A percentile compares a stretch with the other conserved stretches of the same genome.
Conservation (phyloP, 1,284 basidiomycete species). For the Tylopilus sp. region DNA sequence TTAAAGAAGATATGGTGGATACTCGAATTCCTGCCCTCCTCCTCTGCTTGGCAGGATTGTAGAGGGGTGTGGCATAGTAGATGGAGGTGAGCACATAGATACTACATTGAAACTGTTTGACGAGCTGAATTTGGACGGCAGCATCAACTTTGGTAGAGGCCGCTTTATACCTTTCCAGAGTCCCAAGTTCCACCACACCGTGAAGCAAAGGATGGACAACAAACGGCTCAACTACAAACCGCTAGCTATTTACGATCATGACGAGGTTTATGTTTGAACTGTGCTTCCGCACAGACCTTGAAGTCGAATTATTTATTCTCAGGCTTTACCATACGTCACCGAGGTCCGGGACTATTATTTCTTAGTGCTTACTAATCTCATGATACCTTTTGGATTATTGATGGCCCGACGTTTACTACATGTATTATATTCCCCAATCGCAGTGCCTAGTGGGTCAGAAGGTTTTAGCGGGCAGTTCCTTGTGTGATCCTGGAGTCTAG, state of each 20-base stretch:
- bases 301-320: no score
- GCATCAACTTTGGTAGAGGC: constrained; percentile 31
- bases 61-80: constrained; percentile 24
- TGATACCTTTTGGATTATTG: background rate
- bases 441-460: no score
- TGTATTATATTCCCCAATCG: no score
- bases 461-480: no score
- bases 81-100: constrained; percentile 25
- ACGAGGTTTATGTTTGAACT: constrained; percentile 29
- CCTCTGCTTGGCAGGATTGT: constrained; percentile 29
- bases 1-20: constrained; percentile 28
- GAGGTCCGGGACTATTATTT: no score
- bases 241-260: constrained; percentile 20
- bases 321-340: no score
- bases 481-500: no score
- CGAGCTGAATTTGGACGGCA: constrained; percentile 3
- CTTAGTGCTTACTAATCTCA: no score
- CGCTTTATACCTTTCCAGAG: constrained; percentile 24
- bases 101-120: constrained; percentile 1
- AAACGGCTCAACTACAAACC: constrained; percentile 27
- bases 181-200: constrained; percentile 33
- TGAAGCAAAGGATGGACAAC: constrained; percentile 30
- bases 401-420: no score
- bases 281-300: no score
- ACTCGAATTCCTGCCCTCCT: constrained; percentile 28